Percentiles rank a stretch among this genome's conserved stretches.
Conservation (phyloP, 805 yeast species). For the Schizosaccharomyces japonicus region DNA sequence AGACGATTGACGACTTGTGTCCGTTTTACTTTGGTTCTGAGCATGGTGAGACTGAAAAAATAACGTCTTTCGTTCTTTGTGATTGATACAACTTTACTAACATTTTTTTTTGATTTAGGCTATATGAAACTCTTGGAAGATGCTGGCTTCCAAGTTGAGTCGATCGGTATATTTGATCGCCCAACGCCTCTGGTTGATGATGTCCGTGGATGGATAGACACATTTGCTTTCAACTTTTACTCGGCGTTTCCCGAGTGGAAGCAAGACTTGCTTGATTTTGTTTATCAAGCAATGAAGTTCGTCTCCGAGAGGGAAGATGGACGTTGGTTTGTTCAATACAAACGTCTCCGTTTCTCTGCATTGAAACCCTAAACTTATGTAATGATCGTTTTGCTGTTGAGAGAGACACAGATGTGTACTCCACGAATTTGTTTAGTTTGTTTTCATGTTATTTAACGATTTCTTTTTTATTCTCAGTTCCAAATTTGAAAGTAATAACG, state of each 20-base stretch:
- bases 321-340: background rate
- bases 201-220: constrained; percentile 12
- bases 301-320: background rate
- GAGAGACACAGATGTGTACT: no score
- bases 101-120: background rate
- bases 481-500: no score
- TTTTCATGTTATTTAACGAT: no score
- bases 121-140: constrained; percentile 7
- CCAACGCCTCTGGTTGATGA: constrained; percentile 11
- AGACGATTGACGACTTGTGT: constrained; percentile 6
- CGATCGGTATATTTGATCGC: constrained; percentile 10
- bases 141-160: constrained; percentile 12
- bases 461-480: no score
- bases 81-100: no score
- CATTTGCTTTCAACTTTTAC: constrained; percentile 13
- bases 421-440: no score
- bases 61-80: background rate
- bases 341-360: background rate
- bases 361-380: no score
- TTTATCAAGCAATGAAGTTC: background rate
- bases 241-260: constrained; percentile 8
- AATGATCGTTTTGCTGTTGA: no score
- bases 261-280: background rate
- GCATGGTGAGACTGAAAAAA: constrained; percentile 2
- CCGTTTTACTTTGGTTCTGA: constrained; percentile 13